Conservation (phyloP, 2,329 filamentous ascomycete genomes). For the Beauveria bassiana region DNA sequence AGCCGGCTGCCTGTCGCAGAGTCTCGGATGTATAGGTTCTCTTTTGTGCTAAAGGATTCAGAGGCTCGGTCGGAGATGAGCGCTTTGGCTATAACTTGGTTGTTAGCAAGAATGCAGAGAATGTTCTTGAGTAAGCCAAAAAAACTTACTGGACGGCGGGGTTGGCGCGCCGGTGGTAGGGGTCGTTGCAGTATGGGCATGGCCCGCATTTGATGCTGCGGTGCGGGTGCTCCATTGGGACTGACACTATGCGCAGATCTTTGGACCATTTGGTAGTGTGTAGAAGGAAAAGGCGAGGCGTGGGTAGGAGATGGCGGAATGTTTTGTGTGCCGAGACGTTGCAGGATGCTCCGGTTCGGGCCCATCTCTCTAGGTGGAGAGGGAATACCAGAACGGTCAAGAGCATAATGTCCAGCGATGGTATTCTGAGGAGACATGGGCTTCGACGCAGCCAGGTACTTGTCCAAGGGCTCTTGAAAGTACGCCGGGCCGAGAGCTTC, state of each 20-base stretch:
- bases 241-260: not conserved
- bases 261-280: not conserved
- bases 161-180: not conserved
- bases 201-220: not conserved
- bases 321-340: not conserved
- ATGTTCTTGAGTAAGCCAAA: too few species aligned
- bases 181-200: not conserved
- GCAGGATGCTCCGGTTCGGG: not conserved
- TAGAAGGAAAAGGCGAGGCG: not conserved
- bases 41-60: not conserved
- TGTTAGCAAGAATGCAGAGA: not conserved
- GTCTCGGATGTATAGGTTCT: not conserved
- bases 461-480: not conserved
- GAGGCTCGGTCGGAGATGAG: not conserved
- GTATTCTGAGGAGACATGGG: not conserved
- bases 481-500: not conserved
- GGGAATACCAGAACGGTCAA: not conserved
- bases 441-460: not conserved
- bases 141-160: not conserved
- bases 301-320: not conserved
- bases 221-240: too few species aligned
- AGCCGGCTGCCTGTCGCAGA: not conserved
- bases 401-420: not conserved
- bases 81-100: not conserved
- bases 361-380: slow-evolving; percentile 3